Conservation (phyloP, 2,329 filamentous ascomycete genomes). For the Fusarium napiforme region DNA sequence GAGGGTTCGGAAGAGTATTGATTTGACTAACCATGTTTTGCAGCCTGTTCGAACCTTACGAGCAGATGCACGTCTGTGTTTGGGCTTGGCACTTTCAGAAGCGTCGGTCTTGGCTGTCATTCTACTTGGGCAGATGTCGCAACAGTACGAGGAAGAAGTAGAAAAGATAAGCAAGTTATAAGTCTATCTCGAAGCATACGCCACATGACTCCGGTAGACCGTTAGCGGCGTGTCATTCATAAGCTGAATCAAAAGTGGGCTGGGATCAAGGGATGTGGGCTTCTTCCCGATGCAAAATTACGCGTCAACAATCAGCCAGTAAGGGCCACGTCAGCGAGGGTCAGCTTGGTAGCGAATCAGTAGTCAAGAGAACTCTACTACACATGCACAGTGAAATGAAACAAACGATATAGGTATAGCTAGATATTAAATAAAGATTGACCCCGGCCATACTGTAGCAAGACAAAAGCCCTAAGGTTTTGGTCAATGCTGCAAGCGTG, state of each 20-base stretch:
- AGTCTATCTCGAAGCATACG: too few species aligned
- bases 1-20: neutral
- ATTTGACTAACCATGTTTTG: neutral
- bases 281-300: neutral
- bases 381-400: neutral
- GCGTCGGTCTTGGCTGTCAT: neutral
- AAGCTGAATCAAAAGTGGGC: neutral
- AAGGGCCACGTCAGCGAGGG: neutral
- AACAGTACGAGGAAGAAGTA: neutral
- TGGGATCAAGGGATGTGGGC: neutral
- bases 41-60: neutral
- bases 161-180: neutral
- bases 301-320: neutral
- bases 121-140: neutral
- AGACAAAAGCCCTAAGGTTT: neutral
- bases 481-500: neutral
- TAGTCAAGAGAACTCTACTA: too few species aligned
- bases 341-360: neutral
- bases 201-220: neutral
- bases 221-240: neutral
- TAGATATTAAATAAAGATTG: neutral
- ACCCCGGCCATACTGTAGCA: neutral
- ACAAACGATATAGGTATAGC: neutral
- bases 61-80: neutral
- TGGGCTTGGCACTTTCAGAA: neutral